Evolutionary conservation across 345 rosid genomes (phyloP), one percentile per base, ranked within the genome.

Genomic region (Linum tenue): DNA sequence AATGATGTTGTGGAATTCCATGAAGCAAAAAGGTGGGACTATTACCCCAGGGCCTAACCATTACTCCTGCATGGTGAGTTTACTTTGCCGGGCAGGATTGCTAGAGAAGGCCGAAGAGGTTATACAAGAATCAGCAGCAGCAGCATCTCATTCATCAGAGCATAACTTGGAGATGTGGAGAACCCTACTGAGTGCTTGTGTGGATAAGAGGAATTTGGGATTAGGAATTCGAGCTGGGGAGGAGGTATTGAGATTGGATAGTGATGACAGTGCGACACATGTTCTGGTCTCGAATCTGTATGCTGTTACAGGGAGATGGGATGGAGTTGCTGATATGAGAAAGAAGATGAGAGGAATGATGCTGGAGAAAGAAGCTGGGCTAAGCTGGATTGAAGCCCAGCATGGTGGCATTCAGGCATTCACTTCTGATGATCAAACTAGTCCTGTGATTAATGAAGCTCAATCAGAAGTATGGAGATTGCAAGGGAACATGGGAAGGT

Each of bases 341-440:
- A 82, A 72, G 64, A 84, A 80, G 79, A 82, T 83, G 5, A 84
- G 89, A 78, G 86, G 80, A 44, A 70, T 83, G 70, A 66, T 62
- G 65, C 60, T 77, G 63, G 81, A 78, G 42, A 89, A 86, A 75
- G 85, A 81, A 74, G 92, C 95, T 16, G 97, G 88, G 50, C 58
- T 86, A 61, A 92, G 96, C 77, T 92, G 98, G 96, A 83, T 89
- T 53, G 92, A 88, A 72, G 74, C 71, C 62, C 73, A 74, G 74
- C 79, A 81, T 69, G 68, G 48, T 51, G 31, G 31, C 31, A 71
- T 86, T 67, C 81, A 78, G 39, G 77, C 73, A 3, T 85, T 90
- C 72, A 69, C 83, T 59, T 87, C 95, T 2, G 87, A 85, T 37
- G 87, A 87, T 74, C 85, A 83, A 55, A 76, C 73, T 38, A 86